Conservation (phyloP, 495 filamentous ascomycete genomes). For the Penicillium samsonianum region DNA sequence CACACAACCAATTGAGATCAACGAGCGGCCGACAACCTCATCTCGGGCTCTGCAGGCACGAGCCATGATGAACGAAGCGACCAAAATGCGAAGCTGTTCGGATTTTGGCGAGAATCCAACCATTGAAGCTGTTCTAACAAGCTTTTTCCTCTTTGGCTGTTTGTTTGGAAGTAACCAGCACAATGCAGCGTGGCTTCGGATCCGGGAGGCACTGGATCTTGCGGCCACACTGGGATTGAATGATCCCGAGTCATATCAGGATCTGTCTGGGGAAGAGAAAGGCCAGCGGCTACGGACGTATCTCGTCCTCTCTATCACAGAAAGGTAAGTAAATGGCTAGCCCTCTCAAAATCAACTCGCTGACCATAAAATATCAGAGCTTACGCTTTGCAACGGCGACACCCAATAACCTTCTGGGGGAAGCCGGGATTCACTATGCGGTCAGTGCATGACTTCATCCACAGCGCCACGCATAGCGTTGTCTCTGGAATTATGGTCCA, state of each 20-base stretch:
- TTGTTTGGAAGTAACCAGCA: conserved; percentile 66
- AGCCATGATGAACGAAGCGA: conserved; percentile 71
- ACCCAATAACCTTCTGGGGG: conserved; percentile 44
- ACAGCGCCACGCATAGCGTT: conserved; percentile 40
- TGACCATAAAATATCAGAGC: conserved; percentile 45
- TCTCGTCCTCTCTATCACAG: conserved; percentile 63
- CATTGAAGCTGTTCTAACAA: conserved; percentile 69
- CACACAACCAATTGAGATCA: conserved; percentile 73
- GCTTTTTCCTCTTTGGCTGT: conserved; percentile 78
- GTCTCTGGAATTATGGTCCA: conserved; percentile 48
- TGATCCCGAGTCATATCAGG: conserved; percentile 52
- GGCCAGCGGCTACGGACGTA: conserved; percentile 48
- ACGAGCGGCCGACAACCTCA: conserved; percentile 42
- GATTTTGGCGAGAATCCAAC: conserved; percentile 76
- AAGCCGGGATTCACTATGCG: conserved; percentile 41
- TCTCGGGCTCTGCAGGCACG: conserved; percentile 54
- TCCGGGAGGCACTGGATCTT: conserved; percentile 60
- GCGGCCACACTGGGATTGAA: conserved; percentile 60
- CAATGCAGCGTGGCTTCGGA: conserved; percentile 59
- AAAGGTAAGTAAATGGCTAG: conserved; percentile 39
- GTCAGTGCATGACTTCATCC: conserved; percentile 42
- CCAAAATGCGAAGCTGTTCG: conserved; percentile 71
- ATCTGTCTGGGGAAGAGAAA: conserved; percentile 46
- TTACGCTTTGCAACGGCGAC: conserved; percentile 68
- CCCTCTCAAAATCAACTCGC: not conserved